A percentile compares a stretch with the other conserved stretches of the same genome.
These are phyloP conservation scores for Pythium insidiosum DNA, from an alignment of 352 stramenopile genomes.

Conservation along the genomic window DNA sequence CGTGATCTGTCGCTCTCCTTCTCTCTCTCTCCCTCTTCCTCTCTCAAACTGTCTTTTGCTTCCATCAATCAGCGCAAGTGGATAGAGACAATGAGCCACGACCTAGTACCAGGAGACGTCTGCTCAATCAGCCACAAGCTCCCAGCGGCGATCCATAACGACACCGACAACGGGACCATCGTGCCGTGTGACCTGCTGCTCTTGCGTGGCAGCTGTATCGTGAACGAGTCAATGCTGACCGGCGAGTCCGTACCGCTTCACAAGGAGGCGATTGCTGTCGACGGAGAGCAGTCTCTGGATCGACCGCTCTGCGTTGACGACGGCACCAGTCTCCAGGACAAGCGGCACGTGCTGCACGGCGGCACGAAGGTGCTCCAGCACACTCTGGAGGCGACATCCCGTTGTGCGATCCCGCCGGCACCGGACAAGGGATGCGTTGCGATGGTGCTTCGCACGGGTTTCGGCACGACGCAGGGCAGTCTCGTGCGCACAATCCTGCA, in stretches of 20 bases:
- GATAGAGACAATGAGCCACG: slow-evolving; percentile 45
- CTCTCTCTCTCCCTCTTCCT: too few species aligned
- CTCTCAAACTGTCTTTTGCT: too few species aligned
- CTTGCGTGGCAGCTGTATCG: slow-evolving; percentile 82
- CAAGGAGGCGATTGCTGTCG: slow-evolving; percentile 76
- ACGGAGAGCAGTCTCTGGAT: not conserved
- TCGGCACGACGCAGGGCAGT: slow-evolving; percentile 91
- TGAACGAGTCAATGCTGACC: slow-evolving; percentile 96
- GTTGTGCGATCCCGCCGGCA: slow-evolving; percentile 13
- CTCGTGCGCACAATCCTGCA: slow-evolving; percentile 94
- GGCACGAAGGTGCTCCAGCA: slow-evolving; percentile 54
- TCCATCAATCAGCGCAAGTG: too few species aligned
- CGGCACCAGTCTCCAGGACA: slow-evolving; percentile 22
- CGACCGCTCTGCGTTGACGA: slow-evolving; percentile 19
- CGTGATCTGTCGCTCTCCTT: too few species aligned
- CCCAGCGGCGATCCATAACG: slow-evolving; percentile 2
- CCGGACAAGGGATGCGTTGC: slow-evolving; percentile 85
- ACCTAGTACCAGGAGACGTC: slow-evolving; percentile 80
- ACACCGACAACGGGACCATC: slow-evolving; percentile 9
- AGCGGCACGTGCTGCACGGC: slow-evolving; percentile 73
- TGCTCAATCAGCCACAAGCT: slow-evolving; percentile 61
- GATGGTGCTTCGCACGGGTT: slow-evolving; percentile 90
- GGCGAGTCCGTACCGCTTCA: slow-evolving; percentile 92
- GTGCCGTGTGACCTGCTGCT: slow-evolving; percentile 91
- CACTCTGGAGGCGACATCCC: slow-evolving; percentile 3